phyloP scores from a whole-genome alignment of 345 rosid genomes.

The Lepidium didymum region DNA sequence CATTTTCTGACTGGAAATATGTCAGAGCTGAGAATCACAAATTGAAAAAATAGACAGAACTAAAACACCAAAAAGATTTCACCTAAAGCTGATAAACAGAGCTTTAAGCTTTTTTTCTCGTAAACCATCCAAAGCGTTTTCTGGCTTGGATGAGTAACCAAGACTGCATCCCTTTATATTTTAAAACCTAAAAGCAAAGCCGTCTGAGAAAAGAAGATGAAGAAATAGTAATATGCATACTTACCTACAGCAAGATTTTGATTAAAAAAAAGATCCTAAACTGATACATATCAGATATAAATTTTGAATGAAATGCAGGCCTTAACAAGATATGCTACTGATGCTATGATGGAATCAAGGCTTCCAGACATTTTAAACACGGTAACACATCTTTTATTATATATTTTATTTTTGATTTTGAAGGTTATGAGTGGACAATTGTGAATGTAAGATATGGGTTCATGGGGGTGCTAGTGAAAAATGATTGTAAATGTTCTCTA shows the following conservation, averaged over 20 bases:
- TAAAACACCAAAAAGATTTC: neutral
- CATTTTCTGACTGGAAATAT: neutral
- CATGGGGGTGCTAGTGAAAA: neutral
- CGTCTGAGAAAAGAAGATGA: neutral
- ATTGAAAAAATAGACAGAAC: neutral
- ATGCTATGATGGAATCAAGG: constrained; percentile 80
- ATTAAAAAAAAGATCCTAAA: neutral
- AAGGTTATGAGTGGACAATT: neutral
- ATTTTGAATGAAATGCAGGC: constrained; percentile 46
- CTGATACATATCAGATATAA: neutral
- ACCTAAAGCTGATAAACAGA: neutral
- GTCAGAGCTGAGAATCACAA: neutral
- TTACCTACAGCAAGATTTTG: neutral
- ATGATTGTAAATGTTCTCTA: neutral
- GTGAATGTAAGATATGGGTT: neutral
- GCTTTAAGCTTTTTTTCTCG: neutral
- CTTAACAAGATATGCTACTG: constrained; percentile 53
- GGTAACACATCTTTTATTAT: constrained; percentile 35
- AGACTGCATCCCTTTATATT: neutral
- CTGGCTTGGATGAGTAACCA: neutral
- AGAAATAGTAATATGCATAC: neutral
- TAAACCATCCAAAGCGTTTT: neutral
- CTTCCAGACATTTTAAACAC: constrained; percentile 59
- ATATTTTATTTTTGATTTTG: neutral
- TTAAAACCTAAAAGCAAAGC: neutral